Conservation (phyloP, 2,329 filamentous ascomycete genomes). For the Thermomyces lanuginosus region DNA sequence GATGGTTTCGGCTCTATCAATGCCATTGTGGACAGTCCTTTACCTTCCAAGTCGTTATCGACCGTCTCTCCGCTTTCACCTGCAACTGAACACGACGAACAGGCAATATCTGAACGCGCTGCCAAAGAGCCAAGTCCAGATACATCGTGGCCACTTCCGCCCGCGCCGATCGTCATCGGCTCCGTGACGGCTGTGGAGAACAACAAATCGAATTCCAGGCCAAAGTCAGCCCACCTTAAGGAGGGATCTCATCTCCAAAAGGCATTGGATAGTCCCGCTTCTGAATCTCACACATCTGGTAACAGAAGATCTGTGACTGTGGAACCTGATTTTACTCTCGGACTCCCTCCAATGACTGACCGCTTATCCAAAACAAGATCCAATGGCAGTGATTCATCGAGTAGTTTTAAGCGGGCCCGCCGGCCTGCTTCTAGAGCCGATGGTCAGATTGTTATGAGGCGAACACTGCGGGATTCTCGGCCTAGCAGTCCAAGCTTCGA, state of each 20-base stretch:
- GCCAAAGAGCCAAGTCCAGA: too few species aligned
- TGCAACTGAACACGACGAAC: conserved; percentile 4
- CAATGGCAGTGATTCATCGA: conserved; percentile 50
- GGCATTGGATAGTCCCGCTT: too few species aligned
- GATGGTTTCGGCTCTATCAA: conserved; percentile 35
- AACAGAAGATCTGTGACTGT: too few species aligned
- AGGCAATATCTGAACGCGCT: conserved; percentile 1
- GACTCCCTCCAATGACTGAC: too few species aligned
- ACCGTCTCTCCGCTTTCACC: conserved; percentile 7
- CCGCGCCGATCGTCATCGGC: too few species aligned
- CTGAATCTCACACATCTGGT: too few species aligned
- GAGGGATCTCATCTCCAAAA: too few species aligned
- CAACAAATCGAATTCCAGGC: too few species aligned
- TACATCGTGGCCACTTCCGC: too few species aligned
- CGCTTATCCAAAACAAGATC: conserved; percentile 44
- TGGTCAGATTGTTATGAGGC: conserved; percentile 45
- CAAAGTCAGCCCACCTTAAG: too few species aligned
- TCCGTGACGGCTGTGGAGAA: too few species aligned
- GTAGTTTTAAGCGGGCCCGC: conserved; percentile 63
- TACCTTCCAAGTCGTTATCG: conserved; percentile 3
- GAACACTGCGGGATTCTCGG: conserved; percentile 49
- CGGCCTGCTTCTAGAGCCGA: conserved; percentile 32
- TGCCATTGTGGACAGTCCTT: conserved; percentile 29
- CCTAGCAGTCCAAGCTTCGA: conserved; percentile 20
- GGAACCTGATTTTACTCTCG: too few species aligned